Percentiles rank a stretch among this genome's conserved stretches.
Conservation (phyloP, 2,329 filamentous ascomycete species). For the Aschersonia sp. region DNA sequence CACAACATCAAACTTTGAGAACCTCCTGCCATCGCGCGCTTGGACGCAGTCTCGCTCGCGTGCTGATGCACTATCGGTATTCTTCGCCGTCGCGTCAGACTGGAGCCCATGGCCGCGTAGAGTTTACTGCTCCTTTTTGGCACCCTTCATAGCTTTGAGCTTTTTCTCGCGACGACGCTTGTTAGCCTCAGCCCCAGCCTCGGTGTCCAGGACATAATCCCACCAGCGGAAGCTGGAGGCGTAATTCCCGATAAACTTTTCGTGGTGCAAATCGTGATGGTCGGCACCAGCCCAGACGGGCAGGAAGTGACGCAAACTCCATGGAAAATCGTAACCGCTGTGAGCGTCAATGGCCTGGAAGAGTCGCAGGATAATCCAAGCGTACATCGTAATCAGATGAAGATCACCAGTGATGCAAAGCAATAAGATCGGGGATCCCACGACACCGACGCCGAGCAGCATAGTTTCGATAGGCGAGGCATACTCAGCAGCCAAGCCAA, state of each 20-base stretch:
- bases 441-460: conserved; percentile 77
- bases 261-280: conserved; percentile 94
- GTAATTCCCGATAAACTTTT: conserved; percentile 98
- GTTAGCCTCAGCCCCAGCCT: conserved; percentile 75
- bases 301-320: conserved; percentile 87
- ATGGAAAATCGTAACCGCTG: conserved; percentile 96
- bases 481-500: conserved; percentile 92
- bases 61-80: too few species aligned
- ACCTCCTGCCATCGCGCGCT: background rate
- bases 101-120: too few species aligned
- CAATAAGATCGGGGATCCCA: conserved; percentile 72
- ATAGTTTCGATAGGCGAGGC: conserved; percentile 95
- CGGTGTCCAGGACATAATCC: conserved; percentile 88
- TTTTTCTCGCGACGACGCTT: conserved; percentile 73
- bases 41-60: background rate
- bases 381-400: conserved; percentile 94
- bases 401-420: conserved; percentile 71
- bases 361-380: conserved; percentile 83
- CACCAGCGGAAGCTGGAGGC: conserved; percentile 98
- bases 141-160: conserved; percentile 42
- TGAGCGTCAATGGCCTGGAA: conserved; percentile 98
- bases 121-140: conserved; percentile 36
- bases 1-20: too few species aligned
- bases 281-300: conserved; percentile 97
- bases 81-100: too few species aligned